Conservation (phyloP, 192 early-diverging fungal species). For the Linnemannia elongata region DNA sequence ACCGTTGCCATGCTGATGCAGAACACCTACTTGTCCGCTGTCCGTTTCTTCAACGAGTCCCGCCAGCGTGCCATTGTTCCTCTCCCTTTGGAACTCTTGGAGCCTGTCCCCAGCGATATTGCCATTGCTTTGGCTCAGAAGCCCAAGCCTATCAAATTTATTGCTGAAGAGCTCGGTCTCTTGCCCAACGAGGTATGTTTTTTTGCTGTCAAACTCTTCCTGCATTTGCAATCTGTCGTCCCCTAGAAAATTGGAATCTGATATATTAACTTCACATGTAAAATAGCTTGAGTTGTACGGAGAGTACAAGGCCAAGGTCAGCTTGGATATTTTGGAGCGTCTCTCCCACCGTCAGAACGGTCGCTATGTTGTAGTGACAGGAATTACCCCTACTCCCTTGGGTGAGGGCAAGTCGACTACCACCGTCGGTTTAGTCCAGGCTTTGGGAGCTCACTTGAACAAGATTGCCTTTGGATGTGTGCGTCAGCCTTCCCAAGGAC, state of each 20-base stretch:
- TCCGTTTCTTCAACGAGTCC: conserved; percentile 73
- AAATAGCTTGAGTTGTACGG: conserved; percentile 89
- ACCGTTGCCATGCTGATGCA: conserved; percentile 98
- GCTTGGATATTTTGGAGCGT: conserved; percentile 83
- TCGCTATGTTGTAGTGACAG: conserved; percentile 96
- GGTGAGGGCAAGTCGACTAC: conserved; percentile 99
- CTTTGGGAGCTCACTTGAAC: conserved; percentile 92
- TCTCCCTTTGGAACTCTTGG: conserved; percentile 74
- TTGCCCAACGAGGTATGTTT: conserved; percentile 70
- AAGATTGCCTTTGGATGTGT: conserved; percentile 96
- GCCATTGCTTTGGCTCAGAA: conserved; percentile 92
- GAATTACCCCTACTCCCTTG: conserved; percentile 98
- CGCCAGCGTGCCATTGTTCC: conserved; percentile 63
- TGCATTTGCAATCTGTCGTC: background rate
- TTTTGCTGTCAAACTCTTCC: background rate
- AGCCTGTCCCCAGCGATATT: conserved; percentile 94
- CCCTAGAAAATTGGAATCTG: background rate
- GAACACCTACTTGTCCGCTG: conserved; percentile 88
- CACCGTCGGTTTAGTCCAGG: conserved; percentile 94
- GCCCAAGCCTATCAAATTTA: conserved; percentile 85
- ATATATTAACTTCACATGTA: background rate
- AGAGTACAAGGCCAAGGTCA: conserved; percentile 91
- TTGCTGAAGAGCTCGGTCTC: conserved; percentile 92
- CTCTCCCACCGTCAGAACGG: conserved; percentile 84
- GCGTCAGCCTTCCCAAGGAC: conserved; percentile 98